These are phyloP conservation scores for Apodospora peruviana DNA, from an alignment of 495 filamentous ascomycete genomes.

Conservation along the genomic window DNA sequence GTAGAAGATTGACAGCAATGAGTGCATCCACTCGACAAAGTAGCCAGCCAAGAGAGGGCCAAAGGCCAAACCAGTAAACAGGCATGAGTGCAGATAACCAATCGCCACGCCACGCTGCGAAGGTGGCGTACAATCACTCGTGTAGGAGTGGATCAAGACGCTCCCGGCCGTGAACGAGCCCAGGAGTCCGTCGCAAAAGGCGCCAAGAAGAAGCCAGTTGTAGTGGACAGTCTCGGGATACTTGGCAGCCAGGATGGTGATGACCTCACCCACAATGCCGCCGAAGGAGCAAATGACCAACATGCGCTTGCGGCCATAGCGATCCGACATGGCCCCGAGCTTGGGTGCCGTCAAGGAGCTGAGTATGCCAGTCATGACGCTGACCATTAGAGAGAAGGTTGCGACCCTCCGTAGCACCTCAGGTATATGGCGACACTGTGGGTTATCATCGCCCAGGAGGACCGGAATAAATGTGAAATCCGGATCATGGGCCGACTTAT, in stretches of 20 bases:
- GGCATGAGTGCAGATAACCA: constrained; percentile 78
- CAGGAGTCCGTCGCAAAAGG: constrained; percentile 70
- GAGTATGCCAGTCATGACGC: constrained; percentile 63
- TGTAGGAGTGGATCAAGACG: constrained; percentile 79
- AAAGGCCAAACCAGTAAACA: constrained; percentile 80
- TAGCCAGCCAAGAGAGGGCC: constrained; percentile 77
- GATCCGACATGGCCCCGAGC: constrained; percentile 80
- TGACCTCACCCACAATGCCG: constrained; percentile 60
- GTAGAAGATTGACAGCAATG: constrained; percentile 72
- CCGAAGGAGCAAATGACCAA: constrained; percentile 64
- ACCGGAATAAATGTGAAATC: constrained; percentile 57
- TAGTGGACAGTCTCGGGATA: constrained; percentile 66
- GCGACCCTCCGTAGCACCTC: constrained; percentile 71
- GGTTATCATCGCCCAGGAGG: constrained; percentile 59
- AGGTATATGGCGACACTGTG: constrained; percentile 60
- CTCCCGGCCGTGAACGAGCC: constrained; percentile 82
- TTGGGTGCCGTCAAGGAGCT: constrained; percentile 73
- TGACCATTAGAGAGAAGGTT: constrained; percentile 68
- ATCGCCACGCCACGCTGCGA: constrained; percentile 77
- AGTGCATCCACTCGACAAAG: constrained; percentile 63
- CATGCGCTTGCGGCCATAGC: constrained; percentile 71
- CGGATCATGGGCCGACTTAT: constrained; percentile 52
- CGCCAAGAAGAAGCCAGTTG: constrained; percentile 68
- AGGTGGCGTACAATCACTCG: constrained; percentile 78
- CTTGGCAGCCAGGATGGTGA: constrained; percentile 70